These are phyloP conservation scores for Uromyces viciae-fabae DNA, from an alignment of 1,284 basidiomycete species.

Conservation along the genomic window DNA sequence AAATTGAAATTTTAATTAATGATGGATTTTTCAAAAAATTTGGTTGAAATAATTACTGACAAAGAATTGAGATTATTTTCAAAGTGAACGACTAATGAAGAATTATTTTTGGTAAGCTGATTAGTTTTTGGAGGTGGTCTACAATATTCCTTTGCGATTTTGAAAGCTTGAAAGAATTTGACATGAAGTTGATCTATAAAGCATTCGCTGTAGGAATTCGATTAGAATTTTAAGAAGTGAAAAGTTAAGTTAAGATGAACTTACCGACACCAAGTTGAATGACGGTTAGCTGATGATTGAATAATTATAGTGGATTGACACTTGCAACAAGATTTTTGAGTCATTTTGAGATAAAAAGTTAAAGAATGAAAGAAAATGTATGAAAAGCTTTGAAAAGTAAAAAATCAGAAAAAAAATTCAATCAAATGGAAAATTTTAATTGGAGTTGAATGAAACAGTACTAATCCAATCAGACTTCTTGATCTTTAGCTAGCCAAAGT, in stretches of 20 bases:
- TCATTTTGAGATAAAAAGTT: too few relatives aligned
- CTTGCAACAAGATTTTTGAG: constrained; percentile 10
- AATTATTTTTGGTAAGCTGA: not conserved
- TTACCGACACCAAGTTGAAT: constrained; percentile 43
- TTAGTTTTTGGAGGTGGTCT: constrained; percentile 4
- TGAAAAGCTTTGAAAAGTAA: too few relatives aligned
- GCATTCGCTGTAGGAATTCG: constrained; percentile 4
- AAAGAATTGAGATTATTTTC: constrained; percentile 4
- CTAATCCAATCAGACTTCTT: too few relatives aligned
- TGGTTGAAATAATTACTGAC: not conserved
- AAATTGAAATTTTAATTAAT: not conserved
- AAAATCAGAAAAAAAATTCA: too few relatives aligned
- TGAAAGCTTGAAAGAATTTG: constrained; percentile 28
- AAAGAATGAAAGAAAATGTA: too few relatives aligned
- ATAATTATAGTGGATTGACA: constrained; percentile 9
- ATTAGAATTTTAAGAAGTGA: not conserved
- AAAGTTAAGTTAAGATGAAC: not conserved
- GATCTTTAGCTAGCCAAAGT: too few relatives aligned
- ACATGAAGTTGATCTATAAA: constrained; percentile 20
- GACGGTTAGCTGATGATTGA: not conserved
- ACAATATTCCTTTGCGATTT: constrained; percentile 37
- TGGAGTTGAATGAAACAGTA: too few relatives aligned
- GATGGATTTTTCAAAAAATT: not conserved
- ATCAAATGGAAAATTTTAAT: too few relatives aligned
- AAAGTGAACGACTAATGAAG: constrained; percentile 29